Evolutionary conservation across 2,329 filamentous ascomycete species (phyloP).

Genomic region (Aspergillus sp.): DNA sequence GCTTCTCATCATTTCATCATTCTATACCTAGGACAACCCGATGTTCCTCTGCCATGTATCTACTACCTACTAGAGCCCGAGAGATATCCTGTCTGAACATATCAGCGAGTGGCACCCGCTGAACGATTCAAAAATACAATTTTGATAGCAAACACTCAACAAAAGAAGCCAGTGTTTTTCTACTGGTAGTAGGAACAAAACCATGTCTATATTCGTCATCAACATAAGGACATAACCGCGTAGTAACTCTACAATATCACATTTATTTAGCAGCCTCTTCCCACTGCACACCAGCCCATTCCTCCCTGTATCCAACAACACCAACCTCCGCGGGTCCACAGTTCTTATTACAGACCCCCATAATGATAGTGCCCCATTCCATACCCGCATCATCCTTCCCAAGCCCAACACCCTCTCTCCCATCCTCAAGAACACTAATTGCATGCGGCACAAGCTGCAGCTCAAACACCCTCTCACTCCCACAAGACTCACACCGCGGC

Average conservation of each 20-base stretch:
- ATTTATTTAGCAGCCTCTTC: slow-evolving; percentile 59
- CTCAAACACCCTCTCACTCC: slow-evolving; percentile 76
- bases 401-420: slow-evolving; percentile 60
- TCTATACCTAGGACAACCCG: background rate
- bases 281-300: slow-evolving; percentile 99
- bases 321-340: slow-evolving; percentile 66
- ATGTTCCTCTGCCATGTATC: slow-evolving; percentile 2
- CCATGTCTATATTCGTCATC: slow-evolving; percentile 16
- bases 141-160: background rate
- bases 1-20: slow-evolving; percentile 20
- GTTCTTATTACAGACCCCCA: slow-evolving; percentile 80
- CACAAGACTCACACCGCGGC: slow-evolving; percentile 76
- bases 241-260: background rate
- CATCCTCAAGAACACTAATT: slow-evolving; percentile 81
- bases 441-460: slow-evolving; percentile 88
- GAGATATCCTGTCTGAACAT: background rate
- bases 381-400: slow-evolving; percentile 70
- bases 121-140: background rate
- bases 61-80: background rate
- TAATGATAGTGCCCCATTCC: slow-evolving; percentile 95
- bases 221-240: slow-evolving; percentile 17
- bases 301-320: slow-evolving; percentile 77
- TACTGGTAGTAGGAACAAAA: background rate
- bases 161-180: background rate
- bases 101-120: background rate